Base-by-base conservation (phyloP, 768 basidiomycete species). In the Nevesoporus exiguus region DNA sequence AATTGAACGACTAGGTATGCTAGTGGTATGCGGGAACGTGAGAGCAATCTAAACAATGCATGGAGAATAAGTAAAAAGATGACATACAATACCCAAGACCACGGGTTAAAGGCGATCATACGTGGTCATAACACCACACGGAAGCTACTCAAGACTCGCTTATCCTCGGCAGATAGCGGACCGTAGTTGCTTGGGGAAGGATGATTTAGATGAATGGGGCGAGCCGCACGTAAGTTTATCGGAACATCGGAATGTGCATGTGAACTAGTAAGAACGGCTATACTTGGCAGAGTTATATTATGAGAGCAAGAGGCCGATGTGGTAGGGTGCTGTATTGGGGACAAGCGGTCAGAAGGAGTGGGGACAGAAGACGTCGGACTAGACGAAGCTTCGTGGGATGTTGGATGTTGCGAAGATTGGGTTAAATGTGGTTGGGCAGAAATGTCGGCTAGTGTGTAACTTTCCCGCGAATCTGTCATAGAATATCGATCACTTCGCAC, bases 81-180 rank as follows among this genome's bases (percentile, higher is more conserved):
- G 43, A 15, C 57, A 50, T 47, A 42, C 41, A 51, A 29, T 31
- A 46, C 43, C 29, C 52, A 58, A 45, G 13, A 22, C 19, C n/a
- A 25, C 14, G n/a, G 11, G 21, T 17, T 19, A 15, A 10, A 21
- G 25, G 17, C 2, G 2, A 34, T 44, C 10, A 55, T 7, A 19
- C 8, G 14, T 58, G 30, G 52, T 70, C 68, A 84, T 47, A 83
- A 66, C 24, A 76, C 74, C 41, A 84, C 76, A 41, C 79, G 79
- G 62, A 85, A 79, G 42, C 80, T 78, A 57, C 76, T 76, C 50
- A 85, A 64, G n/a, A 76, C 80, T 50, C 82, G 75, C 52, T 76
- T 78, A 65, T 85, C 84, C 64, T 85, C 84, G 43, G 78, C 71
- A 10, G 82, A 71, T 31, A 82, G 46, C 73, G 74, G 57, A 70